Base-by-base conservation (phyloP, 176 grass and related monocot species). In the Melocanna baccifera region DNA sequence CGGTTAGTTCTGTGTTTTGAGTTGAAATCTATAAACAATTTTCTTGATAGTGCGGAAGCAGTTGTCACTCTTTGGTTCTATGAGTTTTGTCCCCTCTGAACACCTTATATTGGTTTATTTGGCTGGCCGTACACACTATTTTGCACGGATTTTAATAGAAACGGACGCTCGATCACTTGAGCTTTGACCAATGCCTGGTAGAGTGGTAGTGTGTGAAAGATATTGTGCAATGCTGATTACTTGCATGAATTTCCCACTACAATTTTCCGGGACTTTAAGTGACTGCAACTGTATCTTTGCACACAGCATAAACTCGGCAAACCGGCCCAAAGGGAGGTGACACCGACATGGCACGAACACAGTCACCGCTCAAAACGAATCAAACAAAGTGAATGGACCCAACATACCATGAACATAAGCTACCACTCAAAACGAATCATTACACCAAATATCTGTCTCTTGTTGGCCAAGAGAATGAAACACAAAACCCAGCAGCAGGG, bases 361-460 rank as follows among this genome's bases (percentile, higher is more conserved):
- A 75, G 56, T 50, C n/a, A 70, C 8, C 12, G 19, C n/a, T 26
- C 13, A 18, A 9, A 29, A 78, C 23, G 16, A 64, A 22, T 46
- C 19, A 67, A 36, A 79, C 2, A 52, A 53, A 69, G 12, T 4
- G 16, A 39, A 28, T 70, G 23, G 43, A 32, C 16, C 16, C 16
- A 79, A 62, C 32, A 72, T 48, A 56, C 46, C n/a, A 73, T 63
- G 14, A 52, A 52, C 48, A 77, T 34, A 32, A 86, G 41, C 41
- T 47, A 86, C 22, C 16, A 85, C 62, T 52, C 39, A 59, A 66
- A 80, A 43, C 43, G 9, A 79, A 86, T 79, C 68, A 83, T 73
- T 76, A 83, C 75, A 86, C 71, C 25, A 88, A 84, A 53, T 59
- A 69, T 30, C 41, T 42, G 25, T 81, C 74, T 83, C 85, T 88